Base-by-base conservation (phyloP, 305 asterid species). In the Rubia peregrina region DNA sequence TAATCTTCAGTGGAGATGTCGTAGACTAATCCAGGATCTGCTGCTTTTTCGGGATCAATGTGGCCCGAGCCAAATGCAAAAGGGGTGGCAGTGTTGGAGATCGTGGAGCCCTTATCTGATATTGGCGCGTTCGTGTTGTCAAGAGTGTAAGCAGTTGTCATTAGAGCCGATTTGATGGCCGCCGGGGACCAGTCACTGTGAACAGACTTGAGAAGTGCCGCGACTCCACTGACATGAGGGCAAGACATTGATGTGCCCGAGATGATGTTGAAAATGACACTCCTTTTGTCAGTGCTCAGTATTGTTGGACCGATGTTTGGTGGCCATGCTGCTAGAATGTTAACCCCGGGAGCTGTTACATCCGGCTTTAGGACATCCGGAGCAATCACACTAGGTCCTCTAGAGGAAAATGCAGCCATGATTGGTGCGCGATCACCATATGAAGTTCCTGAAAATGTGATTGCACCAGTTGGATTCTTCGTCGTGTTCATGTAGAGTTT, bases 191-290 rank as follows among this genome's bases (percentile, higher is more conserved):
- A 90, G 12, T 76, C 71, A 49, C 49, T 59, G 68, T 82, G 95
- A 38, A 53, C 56, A 11, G 92, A 85, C 73, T 84, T 90, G 60
- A 90, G 79, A 1, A 90, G 77, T 41, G 92, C 95, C 3, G 88
- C 88, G 40, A 90, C 40, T 68, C 95, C 96, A 66, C 87, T 83
- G 9, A 90, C 80, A 48, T 90, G 96, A 7, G 96, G 96, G 33
- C 96, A 90, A 1, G 95, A 90, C 96, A 90, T 90, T 26, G 96
- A 90, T 12, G 96, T 90, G 59, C 96, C 95, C 0, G 95, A 90
- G 9, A 88, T 67, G 0, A 90, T 84, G 85, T 85, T 86, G 82
- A 85, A 88, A n/a, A 66, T 73, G 10, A 77, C 79, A 2, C 85
- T 78, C 73, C 90, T 80, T 57, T 62, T 82, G 80, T 88, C 93